Evolutionary conservation across 2,329 filamentous ascomycete species (phyloP).

Genomic region (Cladosporium sp.): DNA sequence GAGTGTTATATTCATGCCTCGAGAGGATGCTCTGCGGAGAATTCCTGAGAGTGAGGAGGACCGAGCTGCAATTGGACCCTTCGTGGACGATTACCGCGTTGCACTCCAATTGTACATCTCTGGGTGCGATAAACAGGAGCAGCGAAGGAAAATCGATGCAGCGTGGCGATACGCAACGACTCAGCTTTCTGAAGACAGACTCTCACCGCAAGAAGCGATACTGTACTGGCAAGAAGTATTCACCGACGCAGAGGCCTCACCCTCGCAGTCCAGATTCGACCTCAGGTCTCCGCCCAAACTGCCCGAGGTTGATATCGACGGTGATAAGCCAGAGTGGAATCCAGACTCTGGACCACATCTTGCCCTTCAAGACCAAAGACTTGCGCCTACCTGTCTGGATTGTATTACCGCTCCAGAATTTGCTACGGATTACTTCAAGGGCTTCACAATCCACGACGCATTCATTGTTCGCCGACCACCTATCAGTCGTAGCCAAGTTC

Average conservation of each 20-base stretch:
- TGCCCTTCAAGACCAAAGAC: constrained; percentile 20
- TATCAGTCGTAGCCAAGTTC: background rate
- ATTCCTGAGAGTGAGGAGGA: constrained; percentile 31
- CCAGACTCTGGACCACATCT: constrained; percentile 20
- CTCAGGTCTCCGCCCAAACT: constrained; percentile 10
- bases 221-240: constrained; percentile 33
- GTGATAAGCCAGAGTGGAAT: constrained; percentile 27
- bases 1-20: constrained; percentile 19
- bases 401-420: constrained; percentile 8
- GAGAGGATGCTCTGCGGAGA: constrained; percentile 22
- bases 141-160: constrained; percentile 20
- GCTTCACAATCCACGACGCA: background rate
- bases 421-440: background rate
- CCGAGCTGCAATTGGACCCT: constrained; percentile 33
- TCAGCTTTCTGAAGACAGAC: constrained; percentile 30
- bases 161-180: constrained; percentile 36
- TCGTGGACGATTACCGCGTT: constrained; percentile 37
- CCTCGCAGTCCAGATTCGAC: background rate
- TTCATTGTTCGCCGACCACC: background rate
- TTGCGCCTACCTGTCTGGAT: constrained; percentile 22
- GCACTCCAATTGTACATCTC: constrained; percentile 33
- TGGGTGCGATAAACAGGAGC: constrained; percentile 11
- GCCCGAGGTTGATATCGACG: constrained; percentile 14
- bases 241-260: background rate
- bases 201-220: constrained; percentile 34